phyloP scores from a whole-genome alignment of 345 rosid species.

The Eucalyptus regnans region DNA sequence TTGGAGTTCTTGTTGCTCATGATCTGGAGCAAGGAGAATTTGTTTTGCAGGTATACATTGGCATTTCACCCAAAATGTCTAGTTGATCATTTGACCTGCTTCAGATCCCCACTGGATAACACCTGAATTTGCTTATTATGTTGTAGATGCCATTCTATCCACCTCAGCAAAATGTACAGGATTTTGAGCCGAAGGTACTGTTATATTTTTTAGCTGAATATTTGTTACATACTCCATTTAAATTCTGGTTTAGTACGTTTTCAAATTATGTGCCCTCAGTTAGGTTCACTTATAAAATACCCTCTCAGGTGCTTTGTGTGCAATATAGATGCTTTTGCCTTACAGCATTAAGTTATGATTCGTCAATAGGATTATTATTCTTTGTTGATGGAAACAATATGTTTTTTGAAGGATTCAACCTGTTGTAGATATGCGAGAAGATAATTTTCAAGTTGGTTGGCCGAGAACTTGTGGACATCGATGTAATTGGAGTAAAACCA shows the following conservation, averaged over 20 bases:
- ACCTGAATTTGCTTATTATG: neutral
- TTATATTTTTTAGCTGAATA: neutral
- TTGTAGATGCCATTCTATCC: constrained; percentile 84
- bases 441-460: constrained; percentile 75
- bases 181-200: constrained; percentile 65
- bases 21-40: constrained; percentile 89
- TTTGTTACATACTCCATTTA: neutral
- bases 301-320: neutral
- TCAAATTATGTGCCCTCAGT: neutral
- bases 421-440: constrained; percentile 74
- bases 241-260: neutral
- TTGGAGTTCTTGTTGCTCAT: constrained; percentile 94
- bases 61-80: neutral
- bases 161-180: constrained; percentile 75
- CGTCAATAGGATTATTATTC: neutral
- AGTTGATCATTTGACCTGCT: neutral
- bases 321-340: neutral
- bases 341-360: neutral
- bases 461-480: constrained; percentile 67
- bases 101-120: neutral
- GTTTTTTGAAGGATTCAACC: constrained; percentile 23
- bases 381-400: neutral
- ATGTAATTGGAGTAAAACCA: constrained; percentile 78
- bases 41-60: constrained; percentile 60
- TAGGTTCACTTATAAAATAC: neutral